phyloP scores from a whole-genome alignment of 257 asterid genomes.

The Nicotiana noctiflora region DNA sequence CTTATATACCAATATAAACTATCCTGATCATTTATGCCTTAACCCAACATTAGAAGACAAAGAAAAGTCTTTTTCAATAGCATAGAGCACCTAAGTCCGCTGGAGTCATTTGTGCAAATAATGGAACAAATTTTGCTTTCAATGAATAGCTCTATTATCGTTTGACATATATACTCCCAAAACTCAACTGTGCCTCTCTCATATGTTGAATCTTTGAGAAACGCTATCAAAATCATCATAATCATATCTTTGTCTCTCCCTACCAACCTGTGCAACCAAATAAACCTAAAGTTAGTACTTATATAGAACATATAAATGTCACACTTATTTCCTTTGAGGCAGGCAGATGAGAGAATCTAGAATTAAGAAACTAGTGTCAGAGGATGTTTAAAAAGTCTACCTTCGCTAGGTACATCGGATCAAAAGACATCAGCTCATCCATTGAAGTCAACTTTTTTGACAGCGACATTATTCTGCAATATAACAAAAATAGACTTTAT shows the following conservation, averaged over 20 bases:
- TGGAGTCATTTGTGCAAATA: neutral
- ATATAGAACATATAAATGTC: neutral
- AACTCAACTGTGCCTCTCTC: slow-evolving; percentile 19
- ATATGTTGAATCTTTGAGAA: slow-evolving; percentile 61
- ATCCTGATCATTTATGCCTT: neutral
- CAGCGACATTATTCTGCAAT: slow-evolving; percentile 64
- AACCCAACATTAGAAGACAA: neutral
- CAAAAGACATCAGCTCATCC: slow-evolving; percentile 74
- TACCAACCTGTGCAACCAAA: slow-evolving; percentile 47
- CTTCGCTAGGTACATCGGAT: slow-evolving; percentile 66
- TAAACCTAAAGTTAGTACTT: neutral
- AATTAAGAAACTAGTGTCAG: neutral
- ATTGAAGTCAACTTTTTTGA: slow-evolving; percentile 68
- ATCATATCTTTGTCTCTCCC: slow-evolving; percentile 78
- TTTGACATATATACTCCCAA: neutral
- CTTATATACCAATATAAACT: neutral
- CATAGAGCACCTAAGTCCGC: neutral
- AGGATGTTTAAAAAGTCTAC: slow-evolving; percentile 19
- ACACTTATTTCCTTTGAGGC: neutral
- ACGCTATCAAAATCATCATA: slow-evolving; percentile 72
- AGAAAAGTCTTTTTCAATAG: neutral
- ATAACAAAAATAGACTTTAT: neutral
- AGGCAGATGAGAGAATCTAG: neutral
- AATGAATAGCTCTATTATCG: neutral
- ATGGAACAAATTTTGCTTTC: neutral